Conservation (phyloP, 805 yeast genomes). For the Starmerella bombicola region DNA sequence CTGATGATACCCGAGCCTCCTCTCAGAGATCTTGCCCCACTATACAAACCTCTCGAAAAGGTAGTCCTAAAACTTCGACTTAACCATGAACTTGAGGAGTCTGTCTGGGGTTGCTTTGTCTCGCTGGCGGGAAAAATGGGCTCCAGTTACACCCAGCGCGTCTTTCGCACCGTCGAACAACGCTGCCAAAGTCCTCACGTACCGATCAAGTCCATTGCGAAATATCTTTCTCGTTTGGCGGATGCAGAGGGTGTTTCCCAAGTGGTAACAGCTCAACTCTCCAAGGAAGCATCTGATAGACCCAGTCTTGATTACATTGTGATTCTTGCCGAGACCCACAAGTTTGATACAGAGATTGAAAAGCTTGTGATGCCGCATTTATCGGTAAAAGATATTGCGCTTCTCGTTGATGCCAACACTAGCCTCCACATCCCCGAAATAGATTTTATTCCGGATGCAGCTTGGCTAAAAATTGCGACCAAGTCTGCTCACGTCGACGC, state of each 20-base stretch:
- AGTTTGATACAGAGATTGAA: constrained; percentile 4
- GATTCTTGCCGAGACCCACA: constrained; percentile 6
- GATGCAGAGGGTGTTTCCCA: background rate
- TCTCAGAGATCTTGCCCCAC: constrained; percentile 5
- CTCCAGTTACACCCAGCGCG: background rate
- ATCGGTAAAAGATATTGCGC: background rate
- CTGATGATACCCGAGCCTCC: constrained; percentile 14
- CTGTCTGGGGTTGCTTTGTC: constrained; percentile 24
- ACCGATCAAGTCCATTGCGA: constrained; percentile 8
- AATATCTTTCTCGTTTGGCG: constrained; percentile 7
- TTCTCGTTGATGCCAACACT: constrained; percentile 1
- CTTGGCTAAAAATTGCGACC: constrained; percentile 17
- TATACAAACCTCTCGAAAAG: constrained; percentile 14
- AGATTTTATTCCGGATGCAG: constrained; percentile 2
- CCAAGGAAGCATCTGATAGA: constrained; percentile 2
- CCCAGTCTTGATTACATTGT: constrained; percentile 8
- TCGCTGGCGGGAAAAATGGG: constrained; percentile 17
- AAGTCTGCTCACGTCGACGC: constrained; percentile 11
- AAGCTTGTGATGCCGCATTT: background rate
- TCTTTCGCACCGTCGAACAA: constrained; percentile 13
- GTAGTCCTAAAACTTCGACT: constrained; percentile 8
- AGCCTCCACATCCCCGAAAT: constrained; percentile 1
- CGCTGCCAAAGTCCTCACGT: constrained; percentile 6
- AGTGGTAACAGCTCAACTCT: constrained; percentile 5
- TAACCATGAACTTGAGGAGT: constrained; percentile 18